A percentile compares a stretch with the other conserved stretches of the same genome.
phyloP scores from a whole-genome alignment of 2,329 filamentous ascomycete species.

The Fusarium begoniae region DNA sequence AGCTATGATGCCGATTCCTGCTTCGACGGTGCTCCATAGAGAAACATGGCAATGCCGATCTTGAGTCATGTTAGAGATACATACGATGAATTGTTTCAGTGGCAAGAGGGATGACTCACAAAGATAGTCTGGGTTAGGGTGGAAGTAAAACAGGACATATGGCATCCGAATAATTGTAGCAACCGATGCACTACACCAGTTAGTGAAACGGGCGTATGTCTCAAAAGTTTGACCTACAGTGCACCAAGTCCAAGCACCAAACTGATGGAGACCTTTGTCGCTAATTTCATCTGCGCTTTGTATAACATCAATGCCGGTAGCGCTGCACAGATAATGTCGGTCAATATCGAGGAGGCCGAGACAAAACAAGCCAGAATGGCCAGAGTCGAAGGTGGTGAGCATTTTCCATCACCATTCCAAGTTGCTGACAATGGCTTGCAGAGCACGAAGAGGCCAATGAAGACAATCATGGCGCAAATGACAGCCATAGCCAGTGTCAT shows the following conservation, averaged over 20 bases:
- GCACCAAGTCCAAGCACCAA: slow-evolving; percentile 20
- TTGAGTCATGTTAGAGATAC: background rate
- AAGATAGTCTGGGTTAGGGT: background rate
- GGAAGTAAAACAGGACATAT: background rate
- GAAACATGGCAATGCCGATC: background rate
- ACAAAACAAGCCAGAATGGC: slow-evolving; percentile 8
- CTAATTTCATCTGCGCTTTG: slow-evolving; percentile 14
- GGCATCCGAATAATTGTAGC: slow-evolving; percentile 11
- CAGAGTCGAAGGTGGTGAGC: background rate
- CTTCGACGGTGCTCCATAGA: slow-evolving; percentile 1
- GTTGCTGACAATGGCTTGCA: slow-evolving; percentile 7
- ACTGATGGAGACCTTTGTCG: slow-evolving; percentile 14
- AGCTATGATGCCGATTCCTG: slow-evolving; percentile 4
- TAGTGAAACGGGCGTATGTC: background rate
- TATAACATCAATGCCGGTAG: slow-evolving; percentile 20
- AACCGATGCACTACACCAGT: background rate
- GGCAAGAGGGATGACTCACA: background rate
- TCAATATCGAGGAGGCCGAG: background rate
- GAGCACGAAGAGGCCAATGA: background rate
- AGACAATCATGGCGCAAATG: background rate
- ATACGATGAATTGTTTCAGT: rapidly evolving
- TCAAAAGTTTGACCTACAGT: background rate
- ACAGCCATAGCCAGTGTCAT: background rate
- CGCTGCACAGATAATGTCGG: slow-evolving; percentile 18
- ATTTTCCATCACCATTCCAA: slow-evolving; percentile 5